Base-by-base conservation (phyloP, 2,329 filamentous ascomycete species). In the Cadophora sp. region DNA sequence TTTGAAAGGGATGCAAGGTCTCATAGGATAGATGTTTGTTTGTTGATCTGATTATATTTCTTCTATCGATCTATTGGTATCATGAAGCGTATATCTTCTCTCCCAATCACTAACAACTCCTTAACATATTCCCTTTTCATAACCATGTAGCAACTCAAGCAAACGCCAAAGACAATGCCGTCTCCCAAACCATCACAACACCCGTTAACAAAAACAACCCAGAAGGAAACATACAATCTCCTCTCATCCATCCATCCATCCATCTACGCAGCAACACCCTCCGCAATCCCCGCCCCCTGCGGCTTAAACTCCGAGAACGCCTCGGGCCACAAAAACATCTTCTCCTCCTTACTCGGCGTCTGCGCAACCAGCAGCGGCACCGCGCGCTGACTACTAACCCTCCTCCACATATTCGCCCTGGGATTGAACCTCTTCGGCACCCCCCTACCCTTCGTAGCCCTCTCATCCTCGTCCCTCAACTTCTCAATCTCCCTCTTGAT, bases 401-500 rank as follows among this genome's bases (percentile, higher is more conserved):
- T 82, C 64, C 89, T 81, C 89, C 89, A 91, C 80, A 91, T 82
- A 77, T 91, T 91, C 31, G 88, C 89, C 53, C 89, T 83, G 8
- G 89, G 89, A 79, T 91, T 91, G 81, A 90, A 91, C 72, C 84
- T 82, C 9, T 80, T 83, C 0, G 89, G 89, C 69, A 86, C 80
- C 48, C 89, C 89, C 67, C 81, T 78, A 61, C 89, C 89, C 60
- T 84, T 81, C 0, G 89, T 91, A 81, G 86, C 85, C 76, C 83
- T 79, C 71, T 87, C 83, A 74, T 91, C 89, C 74, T 90, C 84
- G 68, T 82, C 81, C 53, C 83, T 84, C 73, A 91, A 86, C 65
- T 79, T 81, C 76, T 84, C 80, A 65, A 91, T 82, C 77, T 90
- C 87, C 34, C 75, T 79, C 79, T 90, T 86, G 74, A 92, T 87